phyloP scores from a whole-genome alignment of 257 asterid species.

The Nicotiana otophora region DNA sequence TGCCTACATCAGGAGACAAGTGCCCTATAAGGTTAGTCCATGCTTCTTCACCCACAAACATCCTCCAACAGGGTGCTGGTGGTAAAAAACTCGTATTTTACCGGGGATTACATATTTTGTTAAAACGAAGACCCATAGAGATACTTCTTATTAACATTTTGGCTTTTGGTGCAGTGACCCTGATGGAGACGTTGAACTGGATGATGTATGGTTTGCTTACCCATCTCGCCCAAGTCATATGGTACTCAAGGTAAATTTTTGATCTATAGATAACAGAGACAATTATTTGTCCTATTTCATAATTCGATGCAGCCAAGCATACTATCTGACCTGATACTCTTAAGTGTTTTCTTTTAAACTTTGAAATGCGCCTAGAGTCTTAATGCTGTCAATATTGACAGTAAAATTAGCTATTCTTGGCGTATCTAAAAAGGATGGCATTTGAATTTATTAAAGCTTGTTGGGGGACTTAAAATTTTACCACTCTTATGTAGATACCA shows the following conservation, averaged over 20 bases:
- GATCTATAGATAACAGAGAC: neutral
- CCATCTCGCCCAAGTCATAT: slow-evolving; percentile 77
- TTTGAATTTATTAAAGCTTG: neutral
- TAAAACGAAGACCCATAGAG: neutral
- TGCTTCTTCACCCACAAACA: neutral
- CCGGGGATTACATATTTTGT: neutral
- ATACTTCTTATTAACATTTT: neutral
- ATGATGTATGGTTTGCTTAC: slow-evolving; percentile 81
- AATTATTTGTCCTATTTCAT: neutral
- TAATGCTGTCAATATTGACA: neutral
- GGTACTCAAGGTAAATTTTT: slow-evolving; percentile 65
- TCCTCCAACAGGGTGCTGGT: too few relatives aligned
- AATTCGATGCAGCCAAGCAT: neutral
- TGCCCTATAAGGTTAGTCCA: slow-evolving; percentile 62
- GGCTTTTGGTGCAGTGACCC: slow-evolving; percentile 35
- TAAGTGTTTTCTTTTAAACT: neutral
- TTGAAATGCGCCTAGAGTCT: neutral
- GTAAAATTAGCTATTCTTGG: neutral
- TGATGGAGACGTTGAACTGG: slow-evolving; percentile 69
- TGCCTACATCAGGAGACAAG: slow-evolving; percentile 61
- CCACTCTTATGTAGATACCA: neutral
- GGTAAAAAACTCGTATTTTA: neutral
- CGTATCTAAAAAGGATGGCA: neutral
- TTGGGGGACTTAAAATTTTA: neutral
- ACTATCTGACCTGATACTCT: neutral